Conservation (phyloP, 169 alveolate species). For the Besnoitia besnoiti region DNA sequence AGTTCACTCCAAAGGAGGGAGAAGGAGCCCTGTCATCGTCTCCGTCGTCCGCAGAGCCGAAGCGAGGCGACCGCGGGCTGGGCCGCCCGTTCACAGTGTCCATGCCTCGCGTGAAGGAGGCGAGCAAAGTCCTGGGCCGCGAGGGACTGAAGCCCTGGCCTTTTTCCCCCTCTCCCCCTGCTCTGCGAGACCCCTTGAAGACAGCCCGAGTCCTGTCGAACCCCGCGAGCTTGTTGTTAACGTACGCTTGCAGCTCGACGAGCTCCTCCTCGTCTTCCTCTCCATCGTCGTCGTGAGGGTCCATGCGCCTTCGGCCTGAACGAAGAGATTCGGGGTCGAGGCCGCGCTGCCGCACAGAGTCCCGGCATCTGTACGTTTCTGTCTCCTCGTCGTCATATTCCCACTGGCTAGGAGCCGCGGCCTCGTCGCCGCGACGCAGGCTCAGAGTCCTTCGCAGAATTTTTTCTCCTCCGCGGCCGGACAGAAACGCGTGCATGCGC, state of each 20-base stretch:
- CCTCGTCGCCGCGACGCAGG: background rate
- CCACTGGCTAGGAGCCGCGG: background rate
- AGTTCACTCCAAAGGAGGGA: background rate
- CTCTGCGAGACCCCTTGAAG: background rate
- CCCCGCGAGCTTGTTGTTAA: background rate
- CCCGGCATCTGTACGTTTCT: background rate
- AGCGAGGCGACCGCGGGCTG: background rate
- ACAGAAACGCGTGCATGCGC: background rate
- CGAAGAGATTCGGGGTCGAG: background rate
- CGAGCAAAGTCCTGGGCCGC: background rate
- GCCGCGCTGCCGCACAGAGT: background rate
- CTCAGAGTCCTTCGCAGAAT: background rate
- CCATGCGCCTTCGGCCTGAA: background rate
- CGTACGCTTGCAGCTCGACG: background rate
- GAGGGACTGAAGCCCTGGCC: background rate
- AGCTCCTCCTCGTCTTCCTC: background rate
- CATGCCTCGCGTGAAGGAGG: background rate
- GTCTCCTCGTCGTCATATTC: background rate
- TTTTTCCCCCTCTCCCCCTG: background rate
- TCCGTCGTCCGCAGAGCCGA: slow-evolving; percentile 5
- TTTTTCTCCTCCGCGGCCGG: background rate
- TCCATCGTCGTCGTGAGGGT: background rate
- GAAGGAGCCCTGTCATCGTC: background rate
- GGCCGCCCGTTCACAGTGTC: background rate
- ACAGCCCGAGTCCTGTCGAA: background rate